A percentile compares a stretch with the other conserved stretches of the same genome.
Conservation (phyloP, 257 asterid species). For the Thymus mandschuricus region DNA sequence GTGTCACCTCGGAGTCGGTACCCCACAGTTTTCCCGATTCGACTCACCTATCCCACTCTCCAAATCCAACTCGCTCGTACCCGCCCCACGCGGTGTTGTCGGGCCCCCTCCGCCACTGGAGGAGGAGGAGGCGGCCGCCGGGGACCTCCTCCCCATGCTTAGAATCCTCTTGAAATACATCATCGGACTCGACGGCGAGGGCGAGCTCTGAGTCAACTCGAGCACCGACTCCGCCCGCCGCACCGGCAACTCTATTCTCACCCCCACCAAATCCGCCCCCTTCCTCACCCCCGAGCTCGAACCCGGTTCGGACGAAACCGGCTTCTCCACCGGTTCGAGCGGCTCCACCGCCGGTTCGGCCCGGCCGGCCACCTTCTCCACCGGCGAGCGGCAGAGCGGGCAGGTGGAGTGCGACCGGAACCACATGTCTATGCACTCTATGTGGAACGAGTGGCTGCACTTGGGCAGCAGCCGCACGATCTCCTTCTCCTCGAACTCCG, state of each 20-base stretch:
- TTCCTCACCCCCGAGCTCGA: conserved; percentile 58
- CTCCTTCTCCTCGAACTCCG: conserved; percentile 74
- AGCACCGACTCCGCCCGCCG: conserved; percentile 41
- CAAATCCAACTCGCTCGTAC: conserved; percentile 44
- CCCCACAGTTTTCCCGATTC: conserved; percentile 27
- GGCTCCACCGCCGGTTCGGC: conserved; percentile 28
- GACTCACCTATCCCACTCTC: conserved; percentile 43
- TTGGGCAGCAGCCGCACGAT: conserved; percentile 63
- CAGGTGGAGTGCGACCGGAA: conserved; percentile 79
- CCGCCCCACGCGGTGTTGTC: conserved; percentile 41
- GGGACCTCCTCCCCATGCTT: conserved; percentile 63
- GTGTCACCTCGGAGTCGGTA: conserved; percentile 13
- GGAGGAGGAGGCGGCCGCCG: conserved; percentile 28
- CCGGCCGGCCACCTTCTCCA: conserved; percentile 41
- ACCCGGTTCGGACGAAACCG: conserved; percentile 36
- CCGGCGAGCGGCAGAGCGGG: conserved; percentile 81
- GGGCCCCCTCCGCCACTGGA: conserved; percentile 27
- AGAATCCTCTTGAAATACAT: conserved; percentile 60
- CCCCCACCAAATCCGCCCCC: conserved; percentile 48
- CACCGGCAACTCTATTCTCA: conserved; percentile 70
- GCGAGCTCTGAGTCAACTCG: conserved; percentile 59
- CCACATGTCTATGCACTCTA: conserved; percentile 88
- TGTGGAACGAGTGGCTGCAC: conserved; percentile 72
- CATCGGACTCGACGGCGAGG: conserved; percentile 68
- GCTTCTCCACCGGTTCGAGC: conserved; percentile 19